Evolutionary conservation across 2,329 filamentous ascomycete genomes (phyloP).

Genomic region (Trichoderma simmonsii): DNA sequence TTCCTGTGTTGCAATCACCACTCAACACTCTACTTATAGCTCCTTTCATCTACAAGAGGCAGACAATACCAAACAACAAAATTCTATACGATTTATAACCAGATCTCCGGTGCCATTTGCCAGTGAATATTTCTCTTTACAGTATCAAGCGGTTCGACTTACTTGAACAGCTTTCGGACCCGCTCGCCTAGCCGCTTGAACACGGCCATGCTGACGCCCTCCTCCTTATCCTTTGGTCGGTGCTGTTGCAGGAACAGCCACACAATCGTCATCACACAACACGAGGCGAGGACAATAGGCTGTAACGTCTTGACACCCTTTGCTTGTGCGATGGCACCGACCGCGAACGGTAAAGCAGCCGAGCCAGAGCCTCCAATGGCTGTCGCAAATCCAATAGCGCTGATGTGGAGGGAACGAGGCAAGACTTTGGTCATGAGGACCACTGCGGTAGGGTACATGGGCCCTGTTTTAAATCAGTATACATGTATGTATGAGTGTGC

Average conservation of each 20-base stretch:
- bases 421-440: conserved; percentile 72
- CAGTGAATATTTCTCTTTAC: neutral
- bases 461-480: conserved; percentile 56
- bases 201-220: neutral
- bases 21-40: neutral
- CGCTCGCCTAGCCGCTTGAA: neutral
- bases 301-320: conserved; percentile 52
- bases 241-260: conserved; percentile 8
- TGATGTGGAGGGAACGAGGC: conserved; percentile 70
- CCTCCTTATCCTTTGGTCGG: conserved; percentile 9
- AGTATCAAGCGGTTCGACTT: neutral
- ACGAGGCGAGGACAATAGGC: conserved; percentile 10
- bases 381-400: conserved; percentile 75
- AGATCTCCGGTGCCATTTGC: neutral
- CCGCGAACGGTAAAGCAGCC: conserved; percentile 62
- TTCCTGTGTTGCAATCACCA: neutral
- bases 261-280: neutral
- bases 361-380: conserved; percentile 74
- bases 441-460: conserved; percentile 72
- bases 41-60: neutral
- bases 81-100: neutral
- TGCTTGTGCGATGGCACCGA: conserved; percentile 63
- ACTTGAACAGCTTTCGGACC: neutral
- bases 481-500: neutral
- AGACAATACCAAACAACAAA: neutral